Evolutionary conservation across 441 rosid species (phyloP), one percentile per base, ranked within the genome.

Genomic region (Metrosideros polymorpha): DNA sequence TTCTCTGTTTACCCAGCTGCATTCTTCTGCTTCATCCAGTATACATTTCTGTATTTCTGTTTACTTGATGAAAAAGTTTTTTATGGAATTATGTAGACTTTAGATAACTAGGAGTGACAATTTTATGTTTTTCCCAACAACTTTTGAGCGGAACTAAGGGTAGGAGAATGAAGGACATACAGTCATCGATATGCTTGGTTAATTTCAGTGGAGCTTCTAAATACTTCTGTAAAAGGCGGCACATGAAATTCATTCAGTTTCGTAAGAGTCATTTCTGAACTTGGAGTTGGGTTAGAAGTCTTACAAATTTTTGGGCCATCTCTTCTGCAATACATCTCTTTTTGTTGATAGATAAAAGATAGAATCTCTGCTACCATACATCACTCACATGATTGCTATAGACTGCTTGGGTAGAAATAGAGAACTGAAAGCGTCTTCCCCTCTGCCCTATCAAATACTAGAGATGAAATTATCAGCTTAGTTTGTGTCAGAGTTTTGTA

Each of bases 1-100:
- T 77, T 86, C 39, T 88, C 86, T 47, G 29, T 86, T 30, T 76
- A 83, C 71, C 66, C 85, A 30, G 87, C 85, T 63, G 87, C 52
- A 89, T 84, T 30, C 53, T 61, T 18, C 84, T 82, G 76, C 76
- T 63, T 63, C 43, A 32, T 63, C 76, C 43, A 5, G 8, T 63
- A 18, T 54, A 63, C 42, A 4, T 63, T 5, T 63, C 25, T 63
- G 76, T 63, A 30, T 63, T 30, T 63, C 43, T 32, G 43, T 32
- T 61, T 63, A 63, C 43, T 63, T 32, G 76, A 63, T 32, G 43
- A 63, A 32, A 12, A 63, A 57, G 39, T 63, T 63, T 54, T 12
- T 54, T 54, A 24, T 54, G 57, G 57, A 54, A 54, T 54, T 54
- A 54, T 54, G 57, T 54, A 24, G 27, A 53, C 54, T 54, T 22